Percentiles rank a stretch among this genome's conserved stretches.
phyloP scores from a whole-genome alignment of 2,329 filamentous ascomycete genomes.

The Fusarium sp. region DNA sequence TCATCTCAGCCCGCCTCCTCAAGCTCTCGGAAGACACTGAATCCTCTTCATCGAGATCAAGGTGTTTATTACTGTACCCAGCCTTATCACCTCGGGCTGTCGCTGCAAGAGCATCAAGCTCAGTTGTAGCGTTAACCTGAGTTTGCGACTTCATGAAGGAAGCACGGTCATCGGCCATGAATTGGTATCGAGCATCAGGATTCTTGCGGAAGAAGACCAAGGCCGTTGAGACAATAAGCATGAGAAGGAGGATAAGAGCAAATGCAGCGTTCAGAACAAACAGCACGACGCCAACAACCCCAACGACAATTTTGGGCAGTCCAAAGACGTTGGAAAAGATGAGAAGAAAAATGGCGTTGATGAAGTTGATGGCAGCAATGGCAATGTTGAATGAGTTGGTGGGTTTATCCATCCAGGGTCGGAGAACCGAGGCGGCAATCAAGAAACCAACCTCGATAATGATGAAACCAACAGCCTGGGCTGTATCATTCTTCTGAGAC shows the following conservation, averaged over 20 bases:
- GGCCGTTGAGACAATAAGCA: slow-evolving; percentile 74
- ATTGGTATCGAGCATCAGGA: slow-evolving; percentile 93
- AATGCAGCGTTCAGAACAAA: slow-evolving; percentile 90
- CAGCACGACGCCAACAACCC: slow-evolving; percentile 89
- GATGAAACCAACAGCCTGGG: slow-evolving; percentile 85
- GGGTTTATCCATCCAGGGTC: slow-evolving; percentile 99
- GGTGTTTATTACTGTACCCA: slow-evolving; percentile 63
- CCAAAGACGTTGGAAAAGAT: slow-evolving; percentile 91
- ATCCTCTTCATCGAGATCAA: slow-evolving; percentile 59
- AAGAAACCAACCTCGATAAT: slow-evolving; percentile 85
- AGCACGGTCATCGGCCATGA: slow-evolving; percentile 94
- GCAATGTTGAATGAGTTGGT: slow-evolving; percentile 97
- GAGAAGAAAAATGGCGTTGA: slow-evolving; percentile 89
- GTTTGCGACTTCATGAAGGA: slow-evolving; percentile 98
- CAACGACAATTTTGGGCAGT: slow-evolving; percentile 84
- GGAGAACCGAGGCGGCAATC: slow-evolving; percentile 81
- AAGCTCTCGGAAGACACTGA: slow-evolving; percentile 57
- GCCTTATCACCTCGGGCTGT: slow-evolving; percentile 88
- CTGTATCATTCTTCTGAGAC: slow-evolving; percentile 75
- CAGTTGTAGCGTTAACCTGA: slow-evolving; percentile 80
- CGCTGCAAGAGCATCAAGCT: slow-evolving; percentile 89
- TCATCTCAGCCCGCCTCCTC: slow-evolving; percentile 53
- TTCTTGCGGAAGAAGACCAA: slow-evolving; percentile 90
- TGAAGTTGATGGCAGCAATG: slow-evolving; percentile 89
- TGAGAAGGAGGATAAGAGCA: slow-evolving; percentile 82